Base-by-base conservation (phyloP, 129 eudicot species). In the Helianthus tuberosus region DNA sequence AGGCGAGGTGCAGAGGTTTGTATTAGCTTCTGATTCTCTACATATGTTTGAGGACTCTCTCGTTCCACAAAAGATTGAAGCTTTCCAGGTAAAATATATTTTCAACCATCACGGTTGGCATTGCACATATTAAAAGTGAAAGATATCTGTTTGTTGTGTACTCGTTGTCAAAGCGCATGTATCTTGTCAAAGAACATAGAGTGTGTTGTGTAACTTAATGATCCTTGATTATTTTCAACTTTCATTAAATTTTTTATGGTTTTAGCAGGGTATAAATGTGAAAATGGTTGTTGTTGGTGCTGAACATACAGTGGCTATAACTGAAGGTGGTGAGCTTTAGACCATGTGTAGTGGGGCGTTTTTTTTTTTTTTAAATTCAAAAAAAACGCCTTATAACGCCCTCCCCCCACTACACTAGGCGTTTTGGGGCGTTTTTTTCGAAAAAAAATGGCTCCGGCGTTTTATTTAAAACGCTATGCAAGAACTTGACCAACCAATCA, bases 261-360 rank as follows among this genome's bases (percentile, higher is more conserved):
- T 38, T 76, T 35, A 76, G 54, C 27, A 94, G 99, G 97, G 99
- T 71, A 72, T 91, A 66, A 64, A 88, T 36, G 90, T 95, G 66
- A 95, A 91, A 86, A 91, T 95, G 99, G 94, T 95, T 60, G 99
- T 96, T 75, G 97, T 97, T 81, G 99, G 99, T 68, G 99, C 99
- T 36, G 99, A 95, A 78, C 99, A 95, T 75, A 91, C 97, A 60
- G 99, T 86, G 49, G 99, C 99, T 78, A 86, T 95, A 17, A 95
- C 99, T 41, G 96, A 88, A 85, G 97, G 83, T 61, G 99, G 99
- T 57, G 90, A 86, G 44, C 85, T 95, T 48, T n/a, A n/a, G n/a
- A n/a, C n/a, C n/a, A n/a, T n/a, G n/a, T n/a, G n/a, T n/a, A n/a
- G n/a, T n/a, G n/a, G n/a, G n/a, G n/a, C n/a, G n/a, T n/a, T n/a